phyloP scores from a whole-genome alignment of 192 early-diverging fungal species.

The Rhizophagus prolifer region DNA sequence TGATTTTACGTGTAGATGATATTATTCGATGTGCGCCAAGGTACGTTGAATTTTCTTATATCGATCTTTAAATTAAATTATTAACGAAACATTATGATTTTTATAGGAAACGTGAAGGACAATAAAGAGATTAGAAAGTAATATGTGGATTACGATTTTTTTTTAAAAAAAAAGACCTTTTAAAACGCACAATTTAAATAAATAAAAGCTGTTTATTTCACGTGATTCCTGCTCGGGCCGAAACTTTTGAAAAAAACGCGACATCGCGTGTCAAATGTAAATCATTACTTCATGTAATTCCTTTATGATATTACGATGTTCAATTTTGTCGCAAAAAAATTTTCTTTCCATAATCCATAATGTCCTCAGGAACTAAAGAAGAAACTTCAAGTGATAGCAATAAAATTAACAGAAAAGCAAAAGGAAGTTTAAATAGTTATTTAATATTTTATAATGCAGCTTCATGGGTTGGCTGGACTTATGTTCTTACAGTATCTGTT shows the following conservation, averaged over 20 bases:
- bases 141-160: too few relatives aligned
- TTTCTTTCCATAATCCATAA: neutral
- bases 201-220: too few relatives aligned
- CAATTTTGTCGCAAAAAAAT: too few relatives aligned
- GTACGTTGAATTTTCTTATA: conserved; percentile 1
- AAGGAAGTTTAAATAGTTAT: conserved; percentile 44
- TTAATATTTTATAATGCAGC: conserved; percentile 83
- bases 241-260: too few relatives aligned
- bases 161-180: too few relatives aligned
- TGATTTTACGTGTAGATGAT: conserved; percentile 97
- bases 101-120: conserved; percentile 15
- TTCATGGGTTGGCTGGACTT: conserved; percentile 83
- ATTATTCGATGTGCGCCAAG: conserved; percentile 91
- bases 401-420: too few relatives aligned
- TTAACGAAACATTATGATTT: neutral
- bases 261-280: too few relatives aligned
- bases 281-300: too few relatives aligned
- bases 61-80: neutral
- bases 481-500: conserved; percentile 60
- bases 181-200: too few relatives aligned
- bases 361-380: neutral
- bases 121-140: neutral
- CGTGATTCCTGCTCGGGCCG: too few relatives aligned
- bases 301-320: too few relatives aligned
- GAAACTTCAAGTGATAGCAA: neutral